phyloP scores from a whole-genome alignment of 768 basidiomycete species.

The Boletus tomentosulus region DNA sequence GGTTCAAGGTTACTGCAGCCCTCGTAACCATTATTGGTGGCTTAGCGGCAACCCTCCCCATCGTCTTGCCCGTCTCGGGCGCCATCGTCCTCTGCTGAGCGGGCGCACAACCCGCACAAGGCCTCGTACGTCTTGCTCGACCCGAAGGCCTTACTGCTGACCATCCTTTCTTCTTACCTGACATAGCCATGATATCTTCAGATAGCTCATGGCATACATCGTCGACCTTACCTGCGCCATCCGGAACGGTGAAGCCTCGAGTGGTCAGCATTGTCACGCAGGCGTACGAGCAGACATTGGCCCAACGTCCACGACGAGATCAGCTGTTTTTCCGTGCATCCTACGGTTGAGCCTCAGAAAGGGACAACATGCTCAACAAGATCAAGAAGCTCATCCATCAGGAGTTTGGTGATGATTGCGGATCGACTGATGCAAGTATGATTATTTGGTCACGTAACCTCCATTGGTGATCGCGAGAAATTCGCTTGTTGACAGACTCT shows the following conservation, averaged over 20 bases:
- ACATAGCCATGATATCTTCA: not conserved
- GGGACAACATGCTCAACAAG: not conserved
- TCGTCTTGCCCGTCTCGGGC: not conserved
- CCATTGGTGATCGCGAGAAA: no score
- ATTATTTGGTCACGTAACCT: no score
- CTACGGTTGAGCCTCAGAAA: no score
- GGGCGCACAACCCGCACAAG: not conserved
- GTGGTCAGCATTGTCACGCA: not conserved
- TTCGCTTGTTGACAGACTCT: no score
- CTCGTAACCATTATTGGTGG: not conserved
- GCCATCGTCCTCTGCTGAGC: not conserved
- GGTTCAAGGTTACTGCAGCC: not conserved
- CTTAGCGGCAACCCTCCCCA: not conserved
- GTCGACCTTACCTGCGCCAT: constrained; percentile 1
- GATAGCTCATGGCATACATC: not conserved
- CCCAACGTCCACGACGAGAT: not conserved
- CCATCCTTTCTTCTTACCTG: no score
- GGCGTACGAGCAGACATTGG: not conserved
- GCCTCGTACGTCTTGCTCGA: not conserved
- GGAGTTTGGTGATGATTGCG: no score
- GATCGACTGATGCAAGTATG: no score
- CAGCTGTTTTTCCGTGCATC: not conserved
- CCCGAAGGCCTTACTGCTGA: not conserved
- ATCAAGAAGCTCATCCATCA: not conserved
- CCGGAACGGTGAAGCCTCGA: not conserved